Evolutionary conservation across 1,284 basidiomycete species (phyloP), one percentile per base, ranked within the genome.

Genomic region (Moesziomyces sp.): DNA sequence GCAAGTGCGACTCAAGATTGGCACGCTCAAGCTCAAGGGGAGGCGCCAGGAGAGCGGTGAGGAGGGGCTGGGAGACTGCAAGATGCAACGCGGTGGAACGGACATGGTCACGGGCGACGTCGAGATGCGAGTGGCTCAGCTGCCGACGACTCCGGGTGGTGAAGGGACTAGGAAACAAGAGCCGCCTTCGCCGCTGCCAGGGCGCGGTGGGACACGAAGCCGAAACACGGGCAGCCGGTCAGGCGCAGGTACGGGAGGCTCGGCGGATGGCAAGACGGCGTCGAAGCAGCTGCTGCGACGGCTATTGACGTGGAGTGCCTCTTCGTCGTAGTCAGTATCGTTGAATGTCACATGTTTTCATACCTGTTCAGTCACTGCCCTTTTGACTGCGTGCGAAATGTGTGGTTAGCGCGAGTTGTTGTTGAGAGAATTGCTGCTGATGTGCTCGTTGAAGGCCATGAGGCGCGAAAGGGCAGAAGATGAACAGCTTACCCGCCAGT

Each of bases 221-320:
- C 59, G 56, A 38, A 56, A 56, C 42, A 28, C 52, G 6, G 40
- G 33, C 13, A 52, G 33, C 46, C 44, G 40, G 26, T 21, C 52
- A 8, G 66, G 48, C 5, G 13, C 52, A 8, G 66, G 48, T 3
- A 33, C 30, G 30, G 30, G 30, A 9, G 30, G 30, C 11, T 33
- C 30, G 13, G 13, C 10, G 30, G 52, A 58, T 18, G 66, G 55
- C 13, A 26, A 46, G 1, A 48, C 68, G n/a, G 47, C 54, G 3
- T 48, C 69, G 5, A 72, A 60, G 46, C 69, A 58, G 14, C 45
- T 72, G 46, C 49, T 72, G 14, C 55, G 59, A 28, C 63, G 69
- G 11, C 46, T 72, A 40, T 48, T 72, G 45, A 59, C 63, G 8
- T 72, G 69, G 69, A 61, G 59, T 21, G 59, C 59, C 3, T 52